Base-by-base conservation (phyloP, 495 filamentous ascomycete genomes). In the Ramalina intermedia region DNA sequence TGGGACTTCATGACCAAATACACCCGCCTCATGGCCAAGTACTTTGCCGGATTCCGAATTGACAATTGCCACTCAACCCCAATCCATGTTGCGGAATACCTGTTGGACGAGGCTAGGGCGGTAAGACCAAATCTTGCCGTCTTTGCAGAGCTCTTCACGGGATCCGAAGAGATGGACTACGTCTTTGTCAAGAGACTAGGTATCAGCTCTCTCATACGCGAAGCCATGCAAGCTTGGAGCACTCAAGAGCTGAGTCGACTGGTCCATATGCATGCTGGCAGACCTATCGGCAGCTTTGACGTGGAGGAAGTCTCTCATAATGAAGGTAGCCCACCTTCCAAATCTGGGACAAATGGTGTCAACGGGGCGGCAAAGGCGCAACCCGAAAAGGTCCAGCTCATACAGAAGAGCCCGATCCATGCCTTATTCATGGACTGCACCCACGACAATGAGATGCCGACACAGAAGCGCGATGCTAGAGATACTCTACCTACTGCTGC, bases 401-500 rank as follows among this genome's bases (percentile, higher is more conserved):
- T 96, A 61, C 84, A 81, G 35, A 76, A 80, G 20, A 82, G 78
- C 11, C 85, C 87, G 0, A 85, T 95, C 0, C 88, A 94, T 43
- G 93, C 91, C 3, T 69, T 99, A 1, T 96, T 99, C 64, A 95
- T 95, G 87, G 93, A 99, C 59, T 99, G 93, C 62, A 99, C 93
- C 1, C 93, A 99, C 62, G 93, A 99, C 66, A 99, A 99, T 58
- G 91, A 96, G 64, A 78, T 85, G 7, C 93, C 93, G 6, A 85
- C 90, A 1, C 91, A 99, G 65, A 96, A 96, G 65, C 78, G 93
- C 20, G 90, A 95, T 61, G 90, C 86, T 20, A 76, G 86, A 46
- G 93, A 99, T 60, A 96, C 93, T 0, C 70, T 99, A 14, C 86
- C 93, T n/a, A 96, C 91, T 58, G 87, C 89, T 37, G 93, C 93